phyloP scores from a whole-genome alignment of 2,329 filamentous ascomycete genomes.

The Stagonosporopsis chrysanthemi region DNA sequence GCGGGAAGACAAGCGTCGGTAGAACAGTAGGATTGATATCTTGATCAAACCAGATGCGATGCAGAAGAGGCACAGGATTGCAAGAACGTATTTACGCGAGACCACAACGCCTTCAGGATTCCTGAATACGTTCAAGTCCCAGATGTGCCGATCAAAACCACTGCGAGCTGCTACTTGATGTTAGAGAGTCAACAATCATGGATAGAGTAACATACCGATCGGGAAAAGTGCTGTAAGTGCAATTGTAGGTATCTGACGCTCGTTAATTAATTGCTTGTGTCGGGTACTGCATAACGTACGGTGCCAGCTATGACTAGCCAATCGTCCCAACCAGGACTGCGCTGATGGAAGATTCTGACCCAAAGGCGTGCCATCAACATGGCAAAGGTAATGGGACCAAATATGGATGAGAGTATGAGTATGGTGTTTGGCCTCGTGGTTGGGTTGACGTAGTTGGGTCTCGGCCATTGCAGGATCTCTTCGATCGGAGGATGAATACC shows the following conservation, averaged over 20 bases:
- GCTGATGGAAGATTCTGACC: constrained; percentile 39
- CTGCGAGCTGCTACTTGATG: constrained; percentile 20
- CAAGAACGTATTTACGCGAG: constrained; percentile 40
- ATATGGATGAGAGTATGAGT: constrained; percentile 28
- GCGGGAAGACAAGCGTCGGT: constrained; percentile 38
- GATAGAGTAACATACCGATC: constrained; percentile 22
- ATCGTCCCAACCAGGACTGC: constrained; percentile 38
- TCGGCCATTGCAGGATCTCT: constrained; percentile 35
- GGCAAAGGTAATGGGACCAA: constrained; percentile 32
- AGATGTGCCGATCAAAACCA: constrained; percentile 38
- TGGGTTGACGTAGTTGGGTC: constrained; percentile 35
- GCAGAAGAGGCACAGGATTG: constrained; percentile 38
- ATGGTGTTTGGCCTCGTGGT: constrained; percentile 29
- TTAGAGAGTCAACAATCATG: constrained; percentile 17
- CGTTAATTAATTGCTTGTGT: background rate
- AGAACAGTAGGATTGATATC: constrained; percentile 46
- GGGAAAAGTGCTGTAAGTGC: constrained; percentile 32
- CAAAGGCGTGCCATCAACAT: constrained; percentile 39
- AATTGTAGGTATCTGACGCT: constrained; percentile 26
- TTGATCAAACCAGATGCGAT: constrained; percentile 41
- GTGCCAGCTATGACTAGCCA: constrained; percentile 39
- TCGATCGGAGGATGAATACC: constrained; percentile 39
- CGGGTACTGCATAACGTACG: constrained; percentile 21
- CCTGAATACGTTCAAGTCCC: constrained; percentile 31
- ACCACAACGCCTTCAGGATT: constrained; percentile 21